phyloP scores from a whole-genome alignment of 1,284 basidiomycete genomes.

The Microbotryomycetes sp. region DNA sequence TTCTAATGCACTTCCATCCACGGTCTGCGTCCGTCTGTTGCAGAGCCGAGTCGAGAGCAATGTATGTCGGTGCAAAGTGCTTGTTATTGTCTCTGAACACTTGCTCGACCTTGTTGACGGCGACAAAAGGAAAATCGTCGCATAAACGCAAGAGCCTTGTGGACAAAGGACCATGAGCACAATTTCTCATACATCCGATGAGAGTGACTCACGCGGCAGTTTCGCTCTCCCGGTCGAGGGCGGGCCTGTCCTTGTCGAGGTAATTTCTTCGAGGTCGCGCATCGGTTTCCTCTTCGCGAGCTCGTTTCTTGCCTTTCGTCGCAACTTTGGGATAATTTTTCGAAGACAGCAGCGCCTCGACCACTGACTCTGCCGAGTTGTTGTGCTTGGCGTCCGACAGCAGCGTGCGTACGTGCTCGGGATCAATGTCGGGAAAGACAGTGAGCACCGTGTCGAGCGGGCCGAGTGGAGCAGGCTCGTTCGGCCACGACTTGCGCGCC shows the following conservation, averaged over 20 bases:
- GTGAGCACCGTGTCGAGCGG: slow-evolving; percentile 1
- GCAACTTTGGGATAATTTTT: slow-evolving; percentile 3
- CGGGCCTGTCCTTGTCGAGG: neutral
- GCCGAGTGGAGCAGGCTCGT: neutral
- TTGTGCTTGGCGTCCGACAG: neutral
- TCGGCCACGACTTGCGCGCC: neutral
- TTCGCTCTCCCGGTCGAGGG: neutral
- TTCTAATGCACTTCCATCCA: slow-evolving; percentile 7
- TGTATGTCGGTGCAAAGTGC: slow-evolving; percentile 13
- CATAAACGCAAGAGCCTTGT: slow-evolving; percentile 17
- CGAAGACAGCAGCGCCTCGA: slow-evolving; percentile 14
- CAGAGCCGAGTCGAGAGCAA: neutral
- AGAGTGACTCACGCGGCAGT: slow-evolving; percentile 8
- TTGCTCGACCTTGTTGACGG: slow-evolving; percentile 8
- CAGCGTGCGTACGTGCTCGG: slow-evolving; percentile 4
- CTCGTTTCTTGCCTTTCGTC: slow-evolving; percentile 10
- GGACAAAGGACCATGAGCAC: neutral
- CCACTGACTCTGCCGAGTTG: slow-evolving; percentile 14
- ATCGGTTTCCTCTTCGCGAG: neutral
- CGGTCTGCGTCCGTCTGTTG: neutral
- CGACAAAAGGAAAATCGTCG: slow-evolving; percentile 11
- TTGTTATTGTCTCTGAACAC: slow-evolving; percentile 1
- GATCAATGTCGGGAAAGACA: slow-evolving; percentile 27
- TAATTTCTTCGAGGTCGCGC: neutral
- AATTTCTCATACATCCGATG: neutral